A percentile compares a stretch with the other conserved stretches of the same genome.
Evolutionary conservation across 2,329 filamentous ascomycete species (phyloP).

Genomic region (Cytospora mali): DNA sequence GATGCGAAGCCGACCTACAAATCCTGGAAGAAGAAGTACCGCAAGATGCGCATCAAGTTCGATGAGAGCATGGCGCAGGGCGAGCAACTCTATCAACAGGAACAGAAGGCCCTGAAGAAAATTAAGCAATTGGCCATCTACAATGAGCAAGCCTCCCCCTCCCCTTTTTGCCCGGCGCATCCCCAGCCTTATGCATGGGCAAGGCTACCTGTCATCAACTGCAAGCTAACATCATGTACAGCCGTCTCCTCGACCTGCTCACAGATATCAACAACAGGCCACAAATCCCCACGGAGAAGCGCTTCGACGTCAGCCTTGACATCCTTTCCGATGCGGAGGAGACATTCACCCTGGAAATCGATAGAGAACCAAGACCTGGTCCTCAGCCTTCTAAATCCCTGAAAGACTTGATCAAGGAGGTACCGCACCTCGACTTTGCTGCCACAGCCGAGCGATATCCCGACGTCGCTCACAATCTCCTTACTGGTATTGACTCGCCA

Average conservation of each 20-base stretch:
- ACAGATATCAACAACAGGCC: constrained; percentile 85
- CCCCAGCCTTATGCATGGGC: background rate
- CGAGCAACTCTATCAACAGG: constrained; percentile 79
- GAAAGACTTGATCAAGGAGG: constrained; percentile 52
- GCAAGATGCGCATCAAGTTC: constrained; percentile 82
- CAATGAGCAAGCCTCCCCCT: constrained; percentile 72
- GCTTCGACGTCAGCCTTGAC: constrained; percentile 68
- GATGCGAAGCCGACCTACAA: constrained; percentile 60
- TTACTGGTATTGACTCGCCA: constrained; percentile 41
- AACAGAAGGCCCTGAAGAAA: constrained; percentile 78
- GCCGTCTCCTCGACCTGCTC: constrained; percentile 84
- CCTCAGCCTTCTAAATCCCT: constrained; percentile 52
- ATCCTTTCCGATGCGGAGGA: constrained; percentile 48
- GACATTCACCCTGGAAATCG: constrained; percentile 74
- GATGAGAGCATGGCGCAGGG: constrained; percentile 78
- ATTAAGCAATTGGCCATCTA: constrained; percentile 84
- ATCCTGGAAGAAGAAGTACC: constrained; percentile 90
- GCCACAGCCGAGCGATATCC: constrained; percentile 67
- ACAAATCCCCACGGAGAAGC: constrained; percentile 74
- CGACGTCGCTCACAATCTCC: constrained; percentile 52
- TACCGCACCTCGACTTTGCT: constrained; percentile 54
- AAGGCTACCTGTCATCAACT: constrained; percentile 25
- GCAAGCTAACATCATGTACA: constrained; percentile 42
- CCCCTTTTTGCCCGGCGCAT: background rate
- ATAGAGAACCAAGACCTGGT: constrained; percentile 63